Evolutionary conservation across 2,329 filamentous ascomycete genomes (phyloP), one percentile per base, ranked within the genome.

Genomic region (Ascochyta clinopodiicola): DNA sequence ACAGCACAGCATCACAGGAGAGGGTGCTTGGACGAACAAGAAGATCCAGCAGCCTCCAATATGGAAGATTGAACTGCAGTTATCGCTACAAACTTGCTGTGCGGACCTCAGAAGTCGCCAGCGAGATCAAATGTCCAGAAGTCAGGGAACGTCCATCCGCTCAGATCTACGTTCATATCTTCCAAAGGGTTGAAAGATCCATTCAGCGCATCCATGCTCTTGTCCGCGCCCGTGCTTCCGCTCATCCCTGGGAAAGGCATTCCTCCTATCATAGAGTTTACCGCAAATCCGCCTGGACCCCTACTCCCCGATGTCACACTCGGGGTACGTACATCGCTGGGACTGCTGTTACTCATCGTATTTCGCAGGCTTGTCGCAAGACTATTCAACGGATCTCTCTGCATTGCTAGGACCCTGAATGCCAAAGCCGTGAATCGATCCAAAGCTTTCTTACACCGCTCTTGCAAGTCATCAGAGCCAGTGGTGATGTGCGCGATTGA

Each of bases 91-190:
- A 2, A 17, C 6, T 25, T 2, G 24, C n/a, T n/a, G 2, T 25
- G 38, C 13, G 15, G 6, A 27, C 38, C 17, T 38, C 27, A 74
- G 34, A 70, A 69, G 10, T 70, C 68, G 6, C 66, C 71, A 34
- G 63, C 66, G 5, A 75, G 55, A 40, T 74, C 71, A 47, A 73
- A 75, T 2, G 60, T 62, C 72, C 71, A 74, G 56, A 74, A 74
- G 42, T 74, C 72, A 0, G 71, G 67, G 37, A 71, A 73, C 2
- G 58, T 66, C 72, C 72, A 75, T 4, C 64, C 69, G 13, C 47
- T 49, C 37, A 70, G 27, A 44, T 73, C 70, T 15, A 68, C 54
- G 21, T 69, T 66, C 65, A 71, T 67, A 36, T 72, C 68, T 19
- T 67, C 61, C 38, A 71, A 38, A 4, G 54, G 53, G 56, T 69